Evolutionary conservation across 2,329 filamentous ascomycete genomes (phyloP).

Genomic region (Penicillium sp.): DNA sequence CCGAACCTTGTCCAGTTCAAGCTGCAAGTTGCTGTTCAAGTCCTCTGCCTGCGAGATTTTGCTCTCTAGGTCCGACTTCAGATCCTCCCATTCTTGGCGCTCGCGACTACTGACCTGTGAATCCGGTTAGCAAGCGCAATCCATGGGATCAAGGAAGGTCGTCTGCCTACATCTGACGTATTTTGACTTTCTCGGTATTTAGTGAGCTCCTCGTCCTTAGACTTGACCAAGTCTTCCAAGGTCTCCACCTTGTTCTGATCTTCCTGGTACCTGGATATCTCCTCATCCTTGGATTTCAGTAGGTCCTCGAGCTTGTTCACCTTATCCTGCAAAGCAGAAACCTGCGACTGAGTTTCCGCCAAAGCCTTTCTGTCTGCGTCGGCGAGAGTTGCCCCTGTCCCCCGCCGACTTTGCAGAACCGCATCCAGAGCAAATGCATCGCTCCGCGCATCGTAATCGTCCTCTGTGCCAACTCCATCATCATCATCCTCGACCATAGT

Average conservation of each 20-base stretch:
- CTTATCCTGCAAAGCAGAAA: slow-evolving; percentile 65
- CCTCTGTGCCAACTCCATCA: slow-evolving; percentile 52
- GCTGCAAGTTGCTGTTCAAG: slow-evolving; percentile 68
- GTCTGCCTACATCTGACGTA: too few relatives aligned
- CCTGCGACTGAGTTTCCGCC: slow-evolving; percentile 69
- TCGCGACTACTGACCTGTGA: slow-evolving; percentile 51
- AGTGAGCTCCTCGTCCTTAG: slow-evolving; percentile 68
- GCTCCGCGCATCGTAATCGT: slow-evolving; percentile 50
- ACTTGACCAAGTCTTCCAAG: slow-evolving; percentile 61
- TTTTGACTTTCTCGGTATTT: too few relatives aligned
- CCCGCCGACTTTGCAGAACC: slow-evolving; percentile 40
- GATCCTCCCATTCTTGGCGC: slow-evolving; percentile 60
- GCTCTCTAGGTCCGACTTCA: slow-evolving; percentile 59
- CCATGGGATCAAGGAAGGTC: too few relatives aligned
- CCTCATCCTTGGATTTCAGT: too few relatives aligned
- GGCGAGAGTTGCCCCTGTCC: slow-evolving; percentile 44
- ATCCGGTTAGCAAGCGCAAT: too few relatives aligned
- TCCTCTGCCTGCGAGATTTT: slow-evolving; percentile 66
- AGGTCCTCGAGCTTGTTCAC: too few relatives aligned
- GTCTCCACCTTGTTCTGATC: too few relatives aligned
- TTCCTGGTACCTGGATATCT: too few relatives aligned
- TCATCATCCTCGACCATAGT: slow-evolving; percentile 96
- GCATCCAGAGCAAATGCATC: slow-evolving; percentile 57
- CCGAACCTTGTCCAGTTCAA: slow-evolving; percentile 66
- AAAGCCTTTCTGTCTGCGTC: slow-evolving; percentile 62